Base-by-base conservation (phyloP, 148 eudicot genomes). In the Chenopodium suecicum region DNA sequence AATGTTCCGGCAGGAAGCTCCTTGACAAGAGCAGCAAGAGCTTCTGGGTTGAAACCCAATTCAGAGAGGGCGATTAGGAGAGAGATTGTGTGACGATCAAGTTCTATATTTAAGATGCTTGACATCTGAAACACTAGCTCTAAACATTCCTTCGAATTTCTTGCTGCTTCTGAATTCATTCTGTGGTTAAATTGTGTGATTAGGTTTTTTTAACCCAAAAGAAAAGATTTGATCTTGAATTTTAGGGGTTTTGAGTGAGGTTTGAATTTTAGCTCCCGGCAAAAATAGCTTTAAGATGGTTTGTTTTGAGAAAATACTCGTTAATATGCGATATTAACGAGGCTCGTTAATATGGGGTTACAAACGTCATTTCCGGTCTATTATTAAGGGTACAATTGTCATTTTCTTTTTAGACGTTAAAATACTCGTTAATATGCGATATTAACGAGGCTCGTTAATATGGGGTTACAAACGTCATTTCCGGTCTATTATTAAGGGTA, bases 81-180 rank as follows among this genome's bases (percentile, higher is more conserved):
- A 46, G 98, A 90, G 68, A 93, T 89, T 3, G 94, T 92, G 80
- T 94, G 94, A 48, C 95, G 94, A 85, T 93, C 95, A 9, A 92
- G 86, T 9, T 94, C 91, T 1, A 94, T 93, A 27, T 92, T 91
- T 10, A 94, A 92, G 68, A 92, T 85, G 82, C 90, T 94, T 14
- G 98, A 92, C 89, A 94, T 85, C 12, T 92, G 89, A 82, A 88
- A 94, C 5, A 82, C 94, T 12, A 94, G 70, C 8, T 94, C 94
- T 6, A 94, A 89, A 1, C 94, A 94, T 23, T 94, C 98, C 50
- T 89, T 73, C 2, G 92, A 91, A 11, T 86, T 88, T 16, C 86
- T 80, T 54, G 92, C 90, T 29, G 91, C 88, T 73, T 92, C 91
- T 2, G 89, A 84, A 79, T 92, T 90, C 95, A 93, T 93, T 12